These are phyloP conservation scores for Heterobasidion irregulare DNA, from an alignment of 1,284 basidiomycete species.

Conservation along the genomic window DNA sequence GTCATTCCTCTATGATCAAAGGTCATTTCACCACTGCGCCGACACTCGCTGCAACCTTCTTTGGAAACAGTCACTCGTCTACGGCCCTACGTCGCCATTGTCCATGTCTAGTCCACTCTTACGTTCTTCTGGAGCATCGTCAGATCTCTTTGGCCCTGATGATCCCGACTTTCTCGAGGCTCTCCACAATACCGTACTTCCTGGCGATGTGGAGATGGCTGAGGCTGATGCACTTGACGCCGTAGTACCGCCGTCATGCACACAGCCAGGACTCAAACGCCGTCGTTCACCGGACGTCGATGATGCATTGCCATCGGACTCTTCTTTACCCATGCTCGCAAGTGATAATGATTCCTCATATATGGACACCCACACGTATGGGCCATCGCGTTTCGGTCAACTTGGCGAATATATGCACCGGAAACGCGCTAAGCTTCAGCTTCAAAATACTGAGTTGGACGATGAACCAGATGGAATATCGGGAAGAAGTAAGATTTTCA, in stretches of 20 bases:
- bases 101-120: neutral
- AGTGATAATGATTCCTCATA: slow-evolving; percentile 10
- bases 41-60: too few relatives aligned
- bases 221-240: neutral
- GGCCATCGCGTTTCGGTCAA: slow-evolving; percentile 73
- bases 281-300: slow-evolving; percentile 10
- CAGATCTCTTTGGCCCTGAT: slow-evolving; percentile 50
- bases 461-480: slow-evolving; percentile 15
- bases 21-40: too few relatives aligned
- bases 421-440: slow-evolving; percentile 86
- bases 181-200: slow-evolving; percentile 35
- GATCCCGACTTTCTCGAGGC: slow-evolving; percentile 47
- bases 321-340: neutral
- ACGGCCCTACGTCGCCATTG: neutral
- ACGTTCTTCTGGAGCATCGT: slow-evolving; percentile 21
- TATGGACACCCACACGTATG: slow-evolving; percentile 48
- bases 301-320: slow-evolving; percentile 9
- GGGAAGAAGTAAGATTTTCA: slow-evolving; percentile 50
- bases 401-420: slow-evolving; percentile 84
- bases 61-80: too few relatives aligned
- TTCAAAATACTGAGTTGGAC: slow-evolving; percentile 68
- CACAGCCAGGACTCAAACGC: slow-evolving; percentile 14
- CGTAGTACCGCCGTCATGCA: slow-evolving; percentile 6
- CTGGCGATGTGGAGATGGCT: slow-evolving; percentile 30
- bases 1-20: too few relatives aligned